Base-by-base conservation (phyloP, 345 rosid genomes). In the Lepidium sativum region DNA sequence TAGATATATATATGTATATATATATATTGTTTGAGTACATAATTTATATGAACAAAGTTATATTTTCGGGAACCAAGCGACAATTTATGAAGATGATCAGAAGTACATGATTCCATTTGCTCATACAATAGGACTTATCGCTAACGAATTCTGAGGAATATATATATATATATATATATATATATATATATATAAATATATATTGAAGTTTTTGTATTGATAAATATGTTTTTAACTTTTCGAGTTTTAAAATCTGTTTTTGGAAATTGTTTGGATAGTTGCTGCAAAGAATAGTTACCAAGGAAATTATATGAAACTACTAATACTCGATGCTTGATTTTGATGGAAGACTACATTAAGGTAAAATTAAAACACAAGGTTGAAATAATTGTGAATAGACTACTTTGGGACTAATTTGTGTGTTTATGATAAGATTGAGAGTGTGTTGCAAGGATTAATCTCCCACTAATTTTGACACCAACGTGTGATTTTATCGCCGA, bases 141-240 rank as follows among this genome's bases (percentile, higher is more conserved):
- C 96, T 18, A 81, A 88, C 38, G 88, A 88, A 69, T 88, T 88
- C 41, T 80, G 72, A n/a, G n/a, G n/a, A n/a, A n/a, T n/a, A n/a
- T n/a, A n/a, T n/a, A n/a, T n/a, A n/a, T n/a, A n/a, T n/a, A n/a
- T n/a, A n/a, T n/a, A n/a, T n/a, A n/a, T n/a, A n/a, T n/a, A n/a
- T n/a, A n/a, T n/a, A n/a, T n/a, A n/a, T n/a, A n/a, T n/a, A n/a
- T n/a, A n/a, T n/a, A n/a, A n/a, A n/a, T n/a, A n/a, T n/a, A n/a
- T n/a, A n/a, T n/a, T n/a, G n/a, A n/a, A n/a, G n/a, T n/a, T n/a
- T n/a, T n/a, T n/a, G n/a, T n/a, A n/a, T n/a, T n/a, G n/a, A n/a
- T n/a, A n/a, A n/a, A n/a, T n/a, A n/a, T n/a, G n/a, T n/a, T n/a
- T n/a, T n/a, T n/a, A 6, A 12, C 12, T 31, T 23, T 6, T 9